Evolutionary conservation across 2,329 filamentous ascomycete species (phyloP).

Genomic region (Fusarium drepaniforme): DNA sequence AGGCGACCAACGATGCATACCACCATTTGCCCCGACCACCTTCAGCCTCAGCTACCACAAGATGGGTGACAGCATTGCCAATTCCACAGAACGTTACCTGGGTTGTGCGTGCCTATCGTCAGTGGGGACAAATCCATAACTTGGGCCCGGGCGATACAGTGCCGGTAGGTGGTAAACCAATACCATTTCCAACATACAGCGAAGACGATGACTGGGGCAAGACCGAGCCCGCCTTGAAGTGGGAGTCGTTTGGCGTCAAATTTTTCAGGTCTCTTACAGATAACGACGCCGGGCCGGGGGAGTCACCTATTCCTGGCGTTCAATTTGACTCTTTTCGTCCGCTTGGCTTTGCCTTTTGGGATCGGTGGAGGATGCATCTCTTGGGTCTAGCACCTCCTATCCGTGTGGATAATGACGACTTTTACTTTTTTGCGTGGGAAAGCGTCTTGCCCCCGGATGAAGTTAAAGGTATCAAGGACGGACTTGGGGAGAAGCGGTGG

Average conservation of each 20-base stretch:
- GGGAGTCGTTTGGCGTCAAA: not conserved
- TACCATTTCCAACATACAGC: not conserved
- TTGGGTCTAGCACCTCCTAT: not conserved
- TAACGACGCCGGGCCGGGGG: not conserved
- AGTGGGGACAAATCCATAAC: not conserved
- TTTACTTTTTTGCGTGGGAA: not conserved
- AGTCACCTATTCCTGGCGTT: conserved; percentile 16
- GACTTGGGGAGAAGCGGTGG: not conserved
- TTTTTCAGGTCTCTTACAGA: not conserved
- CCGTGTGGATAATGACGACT: not conserved
- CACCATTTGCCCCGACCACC: not conserved
- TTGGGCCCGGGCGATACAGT: not conserved
- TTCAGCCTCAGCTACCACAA: not conserved
- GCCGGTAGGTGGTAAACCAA: not conserved
- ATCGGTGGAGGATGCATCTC: conserved; percentile 16
- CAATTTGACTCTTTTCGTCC: conserved; percentile 31
- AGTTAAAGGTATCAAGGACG: not conserved
- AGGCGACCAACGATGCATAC: not conserved
- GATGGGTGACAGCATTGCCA: not conserved
- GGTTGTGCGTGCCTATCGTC: not conserved
- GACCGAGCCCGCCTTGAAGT: not conserved
- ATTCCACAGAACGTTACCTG: not conserved
- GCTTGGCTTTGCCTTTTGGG: conserved; percentile 36
- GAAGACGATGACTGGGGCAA: not conserved
- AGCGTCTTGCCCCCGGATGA: conserved; percentile 11